Percentiles rank a stretch among this genome's conserved stretches.
phyloP scores from a whole-genome alignment of 371 early-diverging fungal genomes.

The Rhizomucor miehei region DNA sequence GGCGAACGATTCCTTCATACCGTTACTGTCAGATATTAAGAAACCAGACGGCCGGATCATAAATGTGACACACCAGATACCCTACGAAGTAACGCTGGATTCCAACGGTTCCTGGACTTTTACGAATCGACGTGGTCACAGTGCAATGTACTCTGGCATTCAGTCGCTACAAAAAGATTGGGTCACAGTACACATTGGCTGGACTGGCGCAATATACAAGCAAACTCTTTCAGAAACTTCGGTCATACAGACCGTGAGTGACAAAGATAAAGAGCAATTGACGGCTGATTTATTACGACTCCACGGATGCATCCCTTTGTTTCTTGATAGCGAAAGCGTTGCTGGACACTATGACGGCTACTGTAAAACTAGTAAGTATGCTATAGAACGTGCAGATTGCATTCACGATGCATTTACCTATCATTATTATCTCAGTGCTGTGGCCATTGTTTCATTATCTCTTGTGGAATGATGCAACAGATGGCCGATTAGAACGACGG shows the following conservation, averaged over 20 bases:
- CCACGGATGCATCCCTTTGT: conserved; percentile 70
- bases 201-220: conserved; percentile 57
- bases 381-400: background rate
- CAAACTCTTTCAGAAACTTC: conserved; percentile 26
- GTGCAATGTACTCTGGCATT: conserved; percentile 77
- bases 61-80: conserved; percentile 52
- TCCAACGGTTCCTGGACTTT: conserved; percentile 14
- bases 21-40: conserved; percentile 1
- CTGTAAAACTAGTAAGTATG: conserved; percentile 78
- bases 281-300: conserved; percentile 40
- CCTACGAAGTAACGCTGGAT: conserved; percentile 13
- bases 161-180: conserved; percentile 44
- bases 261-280: conserved; percentile 36
- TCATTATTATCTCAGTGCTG: conserved; percentile 62
- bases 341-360: conserved; percentile 85
- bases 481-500: conserved; percentile 60
- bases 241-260: conserved; percentile 20
- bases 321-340: conserved; percentile 69
- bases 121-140: conserved; percentile 62
- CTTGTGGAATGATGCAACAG: conserved; percentile 81
- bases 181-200: conserved; percentile 66
- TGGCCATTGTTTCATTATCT: conserved; percentile 99
- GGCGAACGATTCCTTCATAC: background rate
- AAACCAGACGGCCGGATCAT: conserved; percentile 36
- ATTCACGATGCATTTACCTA: background rate